Percentiles rank a stretch among this genome's conserved stretches.
phyloP scores from a whole-genome alignment of 495 filamentous ascomycete species.

The Aspergillus mulundensis region DNA sequence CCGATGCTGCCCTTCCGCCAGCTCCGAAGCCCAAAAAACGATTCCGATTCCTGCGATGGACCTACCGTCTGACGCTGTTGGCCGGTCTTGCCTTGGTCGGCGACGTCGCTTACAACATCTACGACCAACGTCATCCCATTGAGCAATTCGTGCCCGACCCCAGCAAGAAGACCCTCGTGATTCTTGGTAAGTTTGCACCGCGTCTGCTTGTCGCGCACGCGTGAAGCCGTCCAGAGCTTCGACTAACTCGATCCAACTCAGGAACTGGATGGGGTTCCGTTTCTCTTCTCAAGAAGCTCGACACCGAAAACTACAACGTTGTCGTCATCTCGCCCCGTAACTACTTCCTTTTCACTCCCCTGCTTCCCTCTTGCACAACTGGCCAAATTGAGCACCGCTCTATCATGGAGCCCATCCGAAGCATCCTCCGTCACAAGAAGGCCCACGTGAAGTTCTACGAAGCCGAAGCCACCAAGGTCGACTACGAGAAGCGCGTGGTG shows the following conservation, averaged over 20 bases:
- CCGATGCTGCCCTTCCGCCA: constrained; percentile 35
- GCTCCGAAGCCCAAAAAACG: constrained; percentile 27
- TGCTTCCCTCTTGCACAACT: constrained; percentile 94
- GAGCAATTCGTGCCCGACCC: constrained; percentile 80
- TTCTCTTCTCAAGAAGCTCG: constrained; percentile 94
- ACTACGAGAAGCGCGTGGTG: constrained; percentile 83
- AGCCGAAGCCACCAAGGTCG: constrained; percentile 95
- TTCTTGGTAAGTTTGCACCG: constrained; percentile 66
- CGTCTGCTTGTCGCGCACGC: not conserved
- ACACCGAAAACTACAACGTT: constrained; percentile 98
- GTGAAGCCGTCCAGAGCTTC: constrained; percentile 1
- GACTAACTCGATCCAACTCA: constrained; percentile 28
- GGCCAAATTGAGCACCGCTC: constrained; percentile 97
- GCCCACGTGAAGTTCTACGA: constrained; percentile 93
- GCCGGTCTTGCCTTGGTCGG: constrained; percentile 62
- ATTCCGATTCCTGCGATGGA: constrained; percentile 55
- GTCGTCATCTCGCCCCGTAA: constrained; percentile 92
- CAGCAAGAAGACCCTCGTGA: constrained; percentile 92
- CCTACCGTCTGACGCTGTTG: constrained; percentile 75
- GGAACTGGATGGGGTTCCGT: constrained; percentile 97
- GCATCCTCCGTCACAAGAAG: constrained; percentile 90
- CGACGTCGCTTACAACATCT: constrained; percentile 76
- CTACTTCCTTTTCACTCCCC: constrained; percentile 98
- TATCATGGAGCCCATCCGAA: constrained; percentile 98
- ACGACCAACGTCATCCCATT: constrained; percentile 70